Percentiles rank a stretch among this genome's conserved stretches.
These are phyloP conservation scores for Aspergillus arachidicola DNA, from an alignment of 2,329 filamentous ascomycete genomes.

Conservation along the genomic window DNA sequence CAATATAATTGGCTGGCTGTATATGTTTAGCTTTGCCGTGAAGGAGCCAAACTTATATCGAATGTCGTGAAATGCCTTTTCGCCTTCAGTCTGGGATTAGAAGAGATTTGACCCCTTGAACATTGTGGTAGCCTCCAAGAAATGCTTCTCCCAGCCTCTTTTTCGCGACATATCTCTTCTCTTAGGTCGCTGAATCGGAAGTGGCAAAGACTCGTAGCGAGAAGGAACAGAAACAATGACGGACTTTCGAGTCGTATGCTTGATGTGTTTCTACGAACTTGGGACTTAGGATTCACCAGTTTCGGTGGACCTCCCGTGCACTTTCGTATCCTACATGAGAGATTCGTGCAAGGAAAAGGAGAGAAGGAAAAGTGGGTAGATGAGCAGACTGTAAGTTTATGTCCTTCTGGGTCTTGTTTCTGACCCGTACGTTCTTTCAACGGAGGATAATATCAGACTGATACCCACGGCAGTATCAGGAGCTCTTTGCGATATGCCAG, in stretches of 20 bases:
- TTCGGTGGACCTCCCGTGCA: conserved; percentile 72
- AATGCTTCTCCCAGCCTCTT: neutral
- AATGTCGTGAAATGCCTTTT: neutral
- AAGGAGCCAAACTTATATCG: neutral
- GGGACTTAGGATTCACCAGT: conserved; percentile 66
- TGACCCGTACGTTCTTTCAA: no score
- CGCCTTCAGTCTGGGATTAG: neutral
- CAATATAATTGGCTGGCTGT: neutral
- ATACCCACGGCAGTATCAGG: conserved; percentile 61
- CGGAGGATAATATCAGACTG: neutral
- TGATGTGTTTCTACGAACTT: conserved; percentile 48
- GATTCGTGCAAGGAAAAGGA: conserved; percentile 57
- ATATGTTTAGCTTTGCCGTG: neutral
- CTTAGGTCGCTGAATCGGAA: neutral
- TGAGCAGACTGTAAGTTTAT: conserved; percentile 62
- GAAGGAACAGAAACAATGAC: neutral
- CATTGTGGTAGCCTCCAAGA: neutral
- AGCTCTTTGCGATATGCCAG: conserved; percentile 71
- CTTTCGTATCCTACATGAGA: conserved; percentile 66
- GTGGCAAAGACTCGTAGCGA: neutral
- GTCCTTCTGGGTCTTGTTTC: neutral
- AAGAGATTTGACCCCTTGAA: neutral
- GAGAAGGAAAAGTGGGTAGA: conserved; percentile 65
- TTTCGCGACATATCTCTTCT: neutral
- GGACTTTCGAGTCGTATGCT: conserved; percentile 26